A percentile compares a stretch with the other conserved stretches of the same genome.
Conservation (phyloP, 768 basidiomycete species). For the Phylloporus sp. region DNA sequence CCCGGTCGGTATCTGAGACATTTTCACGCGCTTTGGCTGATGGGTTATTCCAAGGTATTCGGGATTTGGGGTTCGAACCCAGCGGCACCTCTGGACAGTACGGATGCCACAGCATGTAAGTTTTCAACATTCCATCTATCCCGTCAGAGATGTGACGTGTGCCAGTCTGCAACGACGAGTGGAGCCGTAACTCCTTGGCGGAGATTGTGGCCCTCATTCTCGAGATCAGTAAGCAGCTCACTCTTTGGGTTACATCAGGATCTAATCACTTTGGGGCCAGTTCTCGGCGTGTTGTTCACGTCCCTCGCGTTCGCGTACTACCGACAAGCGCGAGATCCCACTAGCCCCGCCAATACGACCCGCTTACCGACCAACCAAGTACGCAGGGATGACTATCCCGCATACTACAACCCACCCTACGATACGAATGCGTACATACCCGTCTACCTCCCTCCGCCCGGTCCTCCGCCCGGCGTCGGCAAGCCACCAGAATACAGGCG, state of each 20-base stretch:
- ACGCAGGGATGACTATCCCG: constrained; percentile 38
- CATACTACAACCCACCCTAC: constrained; percentile 61
- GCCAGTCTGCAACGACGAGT: constrained; percentile 58
- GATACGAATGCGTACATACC: constrained; percentile 27
- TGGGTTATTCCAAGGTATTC: constrained; percentile 32
- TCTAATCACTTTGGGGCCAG: constrained; percentile 29
- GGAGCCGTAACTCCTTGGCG: constrained; percentile 61
- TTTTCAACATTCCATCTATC: background rate
- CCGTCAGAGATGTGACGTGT: constrained; percentile 8
- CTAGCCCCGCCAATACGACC: constrained; percentile 46
- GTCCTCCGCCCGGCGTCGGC: constrained; percentile 42
- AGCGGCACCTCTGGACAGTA: constrained; percentile 24
- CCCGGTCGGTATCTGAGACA: constrained; percentile 26
- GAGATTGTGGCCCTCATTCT: constrained; percentile 62
- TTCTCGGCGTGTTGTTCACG: constrained; percentile 58
- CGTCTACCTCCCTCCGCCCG: constrained; percentile 46
- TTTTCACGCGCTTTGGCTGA: constrained; percentile 4
- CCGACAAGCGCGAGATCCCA: constrained; percentile 69
- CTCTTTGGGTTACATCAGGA: too few relatives aligned
- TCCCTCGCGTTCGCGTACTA: constrained; percentile 64
- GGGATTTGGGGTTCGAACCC: constrained; percentile 52
- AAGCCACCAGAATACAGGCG: constrained; percentile 51
- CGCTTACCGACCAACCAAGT: constrained; percentile 39
- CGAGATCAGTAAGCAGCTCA: constrained; percentile 44
- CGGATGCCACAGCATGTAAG: constrained; percentile 47